phyloP scores from a whole-genome alignment of 2,329 filamentous ascomycete species.

The Fusarium domesticum region DNA sequence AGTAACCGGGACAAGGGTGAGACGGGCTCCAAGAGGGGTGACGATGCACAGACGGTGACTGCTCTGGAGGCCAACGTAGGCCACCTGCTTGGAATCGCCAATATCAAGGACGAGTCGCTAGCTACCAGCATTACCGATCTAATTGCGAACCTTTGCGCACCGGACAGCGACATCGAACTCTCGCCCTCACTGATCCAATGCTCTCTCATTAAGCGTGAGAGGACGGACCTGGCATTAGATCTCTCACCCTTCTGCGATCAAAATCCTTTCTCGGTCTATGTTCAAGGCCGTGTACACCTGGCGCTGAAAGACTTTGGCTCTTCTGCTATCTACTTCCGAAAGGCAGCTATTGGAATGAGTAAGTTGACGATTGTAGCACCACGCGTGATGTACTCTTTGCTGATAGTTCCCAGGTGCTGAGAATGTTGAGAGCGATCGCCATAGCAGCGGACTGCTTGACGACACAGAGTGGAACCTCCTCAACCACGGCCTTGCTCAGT shows the following conservation, averaged over 20 bases:
- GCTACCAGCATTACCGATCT: conserved; percentile 63
- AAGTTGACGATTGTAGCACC: conserved; percentile 38
- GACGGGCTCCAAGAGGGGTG: conserved; percentile 36
- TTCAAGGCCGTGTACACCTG: conserved; percentile 77
- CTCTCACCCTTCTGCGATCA: conserved; percentile 55
- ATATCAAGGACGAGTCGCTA: conserved; percentile 48
- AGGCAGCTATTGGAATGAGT: conserved; percentile 80
- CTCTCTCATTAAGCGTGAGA: conserved; percentile 56
- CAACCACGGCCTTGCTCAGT: conserved; percentile 73
- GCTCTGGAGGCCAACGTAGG: conserved; percentile 58
- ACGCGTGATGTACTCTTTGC: conserved; percentile 6
- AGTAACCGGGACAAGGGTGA: conserved; percentile 40
- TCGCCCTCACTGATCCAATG: conserved; percentile 60
- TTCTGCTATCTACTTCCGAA: conserved; percentile 75
- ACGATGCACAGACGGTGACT: conserved; percentile 51
- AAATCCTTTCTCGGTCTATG: conserved; percentile 68
- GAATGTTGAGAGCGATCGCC: conserved; percentile 47
- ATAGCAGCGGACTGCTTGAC: conserved; percentile 67
- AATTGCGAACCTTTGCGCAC: conserved; percentile 62
- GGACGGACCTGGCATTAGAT: conserved; percentile 58
- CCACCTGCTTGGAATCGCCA: conserved; percentile 61
- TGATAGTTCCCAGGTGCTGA: conserved; percentile 42
- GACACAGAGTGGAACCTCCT: conserved; percentile 69
- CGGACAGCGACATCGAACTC: conserved; percentile 64
- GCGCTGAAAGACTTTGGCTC: conserved; percentile 69